phyloP scores from a whole-genome alignment of 371 early-diverging fungal genomes.

The Apophysomyces ossiformis region DNA sequence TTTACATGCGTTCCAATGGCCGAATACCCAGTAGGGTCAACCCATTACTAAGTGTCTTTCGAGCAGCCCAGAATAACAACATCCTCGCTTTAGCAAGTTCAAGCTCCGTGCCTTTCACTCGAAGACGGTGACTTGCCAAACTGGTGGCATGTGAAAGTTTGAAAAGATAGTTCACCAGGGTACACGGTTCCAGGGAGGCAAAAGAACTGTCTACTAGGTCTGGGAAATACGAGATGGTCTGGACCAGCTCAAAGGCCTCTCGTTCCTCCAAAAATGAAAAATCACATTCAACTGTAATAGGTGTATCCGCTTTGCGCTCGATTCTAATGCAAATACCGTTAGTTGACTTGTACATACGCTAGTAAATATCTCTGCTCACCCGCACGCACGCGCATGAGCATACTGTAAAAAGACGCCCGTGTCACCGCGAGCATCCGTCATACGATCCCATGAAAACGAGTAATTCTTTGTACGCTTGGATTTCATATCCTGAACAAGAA shows the following conservation, averaged over 20 bases:
- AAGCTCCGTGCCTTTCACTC: constrained; percentile 69
- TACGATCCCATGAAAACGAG: constrained; percentile 92
- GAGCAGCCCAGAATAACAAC: constrained; percentile 75
- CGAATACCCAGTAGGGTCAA: constrained; percentile 75
- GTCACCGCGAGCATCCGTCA: constrained; percentile 93
- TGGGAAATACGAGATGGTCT: constrained; percentile 85
- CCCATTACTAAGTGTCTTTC: constrained; percentile 81
- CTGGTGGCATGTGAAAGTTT: constrained; percentile 81
- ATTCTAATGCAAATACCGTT: constrained; percentile 32
- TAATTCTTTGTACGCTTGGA: constrained; percentile 95
- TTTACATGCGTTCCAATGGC: constrained; percentile 87
- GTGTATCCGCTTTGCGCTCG: constrained; percentile 37
- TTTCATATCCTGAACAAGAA: constrained; percentile 94
- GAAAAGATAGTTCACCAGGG: constrained; percentile 86
- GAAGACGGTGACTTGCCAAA: constrained; percentile 69
- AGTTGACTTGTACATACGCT: neutral
- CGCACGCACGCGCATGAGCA: constrained; percentile 90
- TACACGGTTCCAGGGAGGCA: constrained; percentile 82
- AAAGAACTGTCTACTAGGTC: constrained; percentile 67
- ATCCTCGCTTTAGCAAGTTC: constrained; percentile 82
- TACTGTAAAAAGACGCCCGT: constrained; percentile 99
- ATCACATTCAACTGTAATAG: constrained; percentile 24
- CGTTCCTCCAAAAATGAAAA: constrained; percentile 67
- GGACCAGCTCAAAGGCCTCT: constrained; percentile 72
- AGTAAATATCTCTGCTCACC: constrained; percentile 33